These are phyloP conservation scores for Francoa sonchifolia DNA, from an alignment of 441 rosid species.

Conservation along the genomic window DNA sequence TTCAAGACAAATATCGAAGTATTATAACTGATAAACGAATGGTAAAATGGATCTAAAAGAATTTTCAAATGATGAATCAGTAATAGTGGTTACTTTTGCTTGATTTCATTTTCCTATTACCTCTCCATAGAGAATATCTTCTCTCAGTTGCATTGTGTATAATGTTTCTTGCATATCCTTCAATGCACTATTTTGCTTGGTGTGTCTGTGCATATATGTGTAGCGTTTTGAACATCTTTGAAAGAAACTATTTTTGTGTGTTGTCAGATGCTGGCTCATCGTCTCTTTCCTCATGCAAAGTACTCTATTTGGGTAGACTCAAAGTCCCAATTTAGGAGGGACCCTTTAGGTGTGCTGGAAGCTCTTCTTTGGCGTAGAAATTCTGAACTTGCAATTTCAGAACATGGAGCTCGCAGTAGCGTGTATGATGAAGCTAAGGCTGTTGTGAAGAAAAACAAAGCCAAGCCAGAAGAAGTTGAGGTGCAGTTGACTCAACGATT, in stretches of 20 bases:
- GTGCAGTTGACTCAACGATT: slow-evolving; percentile 67
- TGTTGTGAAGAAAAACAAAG: slow-evolving; percentile 84
- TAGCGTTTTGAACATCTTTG: background rate
- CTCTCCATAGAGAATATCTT: too few species aligned
- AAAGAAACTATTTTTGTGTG: slow-evolving; percentile 10
- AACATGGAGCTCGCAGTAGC: slow-evolving; percentile 94
- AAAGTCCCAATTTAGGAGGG: slow-evolving; percentile 95
- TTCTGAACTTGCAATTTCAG: slow-evolving; percentile 81
- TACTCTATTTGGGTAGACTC: slow-evolving; percentile 97
- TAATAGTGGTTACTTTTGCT: too few species aligned
- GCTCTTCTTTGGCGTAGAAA: slow-evolving; percentile 87
- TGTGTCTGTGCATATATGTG: too few species aligned
- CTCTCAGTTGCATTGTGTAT: too few species aligned
- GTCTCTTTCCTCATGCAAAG: slow-evolving; percentile 72
- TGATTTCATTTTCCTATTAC: too few species aligned
- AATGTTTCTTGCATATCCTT: too few species aligned
- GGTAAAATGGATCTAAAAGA: too few species aligned
- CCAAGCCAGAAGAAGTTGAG: slow-evolving; percentile 86
- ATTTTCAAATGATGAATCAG: too few species aligned
- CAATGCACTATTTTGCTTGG: too few species aligned
- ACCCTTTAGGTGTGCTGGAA: slow-evolving; percentile 81
- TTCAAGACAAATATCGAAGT: too few species aligned
- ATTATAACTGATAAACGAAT: too few species aligned
- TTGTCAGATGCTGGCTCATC: slow-evolving; percentile 81
- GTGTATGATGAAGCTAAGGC: slow-evolving; percentile 94